Evolutionary conservation across 169 alveolate species (phyloP), one percentile per base, ranked within the genome.

Genomic region (Plasmodium yoelii): DNA sequence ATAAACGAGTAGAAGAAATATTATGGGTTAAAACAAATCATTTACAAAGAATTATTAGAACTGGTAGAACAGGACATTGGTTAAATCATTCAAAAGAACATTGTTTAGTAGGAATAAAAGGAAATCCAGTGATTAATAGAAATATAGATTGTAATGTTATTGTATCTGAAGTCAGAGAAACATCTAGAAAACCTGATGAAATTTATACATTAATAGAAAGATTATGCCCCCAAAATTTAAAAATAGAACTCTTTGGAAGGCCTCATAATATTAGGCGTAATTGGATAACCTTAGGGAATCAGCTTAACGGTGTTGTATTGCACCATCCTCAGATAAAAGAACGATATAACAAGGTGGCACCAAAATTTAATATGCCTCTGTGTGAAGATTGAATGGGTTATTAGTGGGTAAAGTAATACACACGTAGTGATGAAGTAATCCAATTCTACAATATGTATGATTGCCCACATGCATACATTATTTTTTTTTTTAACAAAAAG

Each of bases 51-150:
- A 93, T 98, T 80, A 97, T 97, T 15, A 93, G 99, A 87, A 97
- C 99, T 12, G 99, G 99, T 10, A 95, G 99, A 61, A 98, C 99
- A 18, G 99, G 99, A 1, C 99, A 98, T 93, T 98, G 99, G 99
- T 59, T 98, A 26, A 98, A 98, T 95, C 99, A 98, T 91, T 94
- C 98, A 57, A 98, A 98, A 92, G 99, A 96, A 70, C 98, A 96
- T 92, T 95, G 98, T 49, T 92, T 95, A n/a, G 95, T 95, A 73
- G 99, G 99, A 10, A 88, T 93, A 5, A 96, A 96, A 87, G 97
- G 97, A 64, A 93, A 95, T 73, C 97, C 97, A 12, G 82, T 92
- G 61, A 77, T 95, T 28, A 96, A 95, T 71, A 92, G 96, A 86
- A 94, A 95, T 87, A 74, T 97, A 34, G 99, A 97, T 93, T 96